Evolutionary conservation across 352 stramenopile species (phyloP).

Genomic region (Globisporangium alternatum): DNA sequence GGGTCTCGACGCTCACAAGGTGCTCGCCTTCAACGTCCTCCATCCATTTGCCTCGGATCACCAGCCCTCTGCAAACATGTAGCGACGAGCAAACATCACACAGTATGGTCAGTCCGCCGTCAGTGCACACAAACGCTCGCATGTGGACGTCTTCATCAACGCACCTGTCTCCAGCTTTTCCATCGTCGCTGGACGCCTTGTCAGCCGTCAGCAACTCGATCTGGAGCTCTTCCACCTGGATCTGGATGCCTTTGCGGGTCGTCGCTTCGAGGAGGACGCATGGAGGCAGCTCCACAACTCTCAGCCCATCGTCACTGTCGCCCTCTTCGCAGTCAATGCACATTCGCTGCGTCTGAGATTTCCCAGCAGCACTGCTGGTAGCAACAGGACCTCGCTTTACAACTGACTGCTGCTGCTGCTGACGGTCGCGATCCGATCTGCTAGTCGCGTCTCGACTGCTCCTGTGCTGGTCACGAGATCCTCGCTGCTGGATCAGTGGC

Average conservation of each 20-base stretch:
- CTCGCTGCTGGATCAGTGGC: constrained; percentile 13
- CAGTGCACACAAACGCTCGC: background rate
- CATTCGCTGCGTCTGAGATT: constrained; percentile 5
- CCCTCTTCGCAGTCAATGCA: constrained; percentile 13
- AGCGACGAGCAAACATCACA: background rate
- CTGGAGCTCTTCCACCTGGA: constrained; percentile 58
- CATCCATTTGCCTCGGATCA: constrained; percentile 46
- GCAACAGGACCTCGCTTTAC: background rate
- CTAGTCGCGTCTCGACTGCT: background rate
- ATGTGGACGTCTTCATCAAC: constrained; percentile 2
- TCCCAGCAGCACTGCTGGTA: background rate
- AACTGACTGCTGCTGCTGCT: background rate
- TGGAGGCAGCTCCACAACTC: constrained; percentile 26
- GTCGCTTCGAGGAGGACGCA: constrained; percentile 65
- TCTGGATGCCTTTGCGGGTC: constrained; percentile 54
- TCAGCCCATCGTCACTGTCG: constrained; percentile 15
- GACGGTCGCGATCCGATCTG: background rate
- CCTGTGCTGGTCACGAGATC: background rate
- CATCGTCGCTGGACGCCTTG: constrained; percentile 3
- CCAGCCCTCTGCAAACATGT: constrained; percentile 36
- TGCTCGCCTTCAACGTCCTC: constrained; percentile 33
- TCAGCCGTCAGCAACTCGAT: constrained; percentile 37
- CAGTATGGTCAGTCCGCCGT: background rate
- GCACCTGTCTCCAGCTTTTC: constrained; percentile 44
- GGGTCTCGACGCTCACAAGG: constrained; percentile 25